phyloP scores from a whole-genome alignment of 169 alveolate species.

The Plasmodium berghei region DNA sequence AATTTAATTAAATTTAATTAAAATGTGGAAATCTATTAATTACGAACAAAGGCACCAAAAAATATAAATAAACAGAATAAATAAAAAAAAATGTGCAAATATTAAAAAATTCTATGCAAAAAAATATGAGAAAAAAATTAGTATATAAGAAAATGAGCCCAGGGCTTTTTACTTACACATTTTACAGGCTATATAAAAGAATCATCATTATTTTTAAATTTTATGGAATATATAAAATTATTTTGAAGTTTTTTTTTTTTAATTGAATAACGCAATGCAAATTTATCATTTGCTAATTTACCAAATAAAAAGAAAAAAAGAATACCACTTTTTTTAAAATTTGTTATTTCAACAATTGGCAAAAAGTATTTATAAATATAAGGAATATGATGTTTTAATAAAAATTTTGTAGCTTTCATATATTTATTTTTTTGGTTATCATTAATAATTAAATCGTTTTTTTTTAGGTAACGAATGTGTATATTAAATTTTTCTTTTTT shows the following conservation, averaged over 20 bases:
- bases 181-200: too few relatives aligned
- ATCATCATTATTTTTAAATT: not conserved
- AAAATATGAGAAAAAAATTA: too few relatives aligned
- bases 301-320: constrained; percentile 50
- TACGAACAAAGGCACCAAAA: too few relatives aligned
- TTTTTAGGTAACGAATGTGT: constrained; percentile 59
- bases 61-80: too few relatives aligned
- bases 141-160: too few relatives aligned
- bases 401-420: constrained; percentile 46
- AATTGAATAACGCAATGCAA: constrained; percentile 12
- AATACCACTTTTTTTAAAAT: constrained; percentile 35
- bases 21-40: too few relatives aligned
- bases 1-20: too few relatives aligned
- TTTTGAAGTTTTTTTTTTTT: not conserved
- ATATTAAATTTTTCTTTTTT: constrained; percentile 60
- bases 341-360: constrained; percentile 36
- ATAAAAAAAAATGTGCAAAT: too few relatives aligned
- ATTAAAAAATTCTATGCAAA: too few relatives aligned
- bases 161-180: too few relatives aligned
- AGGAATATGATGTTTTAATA: constrained; percentile 39
- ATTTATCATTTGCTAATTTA: constrained; percentile 22
- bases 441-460: constrained; percentile 19
- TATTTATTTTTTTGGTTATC: constrained; percentile 3
- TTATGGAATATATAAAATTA: constrained; percentile 23
- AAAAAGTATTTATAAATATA: constrained; percentile 34